Evolutionary conservation across 805 yeast genomes (phyloP).

Genomic region (Saturnispora serradocipensis): DNA sequence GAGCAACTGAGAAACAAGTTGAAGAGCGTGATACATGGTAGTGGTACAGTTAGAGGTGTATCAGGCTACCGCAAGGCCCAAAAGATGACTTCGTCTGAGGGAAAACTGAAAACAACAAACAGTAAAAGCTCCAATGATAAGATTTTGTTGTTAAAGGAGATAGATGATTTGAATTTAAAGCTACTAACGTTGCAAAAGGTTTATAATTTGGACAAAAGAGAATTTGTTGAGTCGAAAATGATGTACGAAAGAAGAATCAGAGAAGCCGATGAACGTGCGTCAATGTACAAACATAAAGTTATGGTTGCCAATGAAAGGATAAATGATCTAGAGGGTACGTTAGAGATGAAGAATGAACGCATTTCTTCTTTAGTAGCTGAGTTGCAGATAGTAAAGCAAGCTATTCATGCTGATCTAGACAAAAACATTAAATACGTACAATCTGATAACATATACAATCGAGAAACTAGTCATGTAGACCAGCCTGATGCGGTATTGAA

Average conservation of each 20-base stretch:
- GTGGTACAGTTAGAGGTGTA: conserved; percentile 35
- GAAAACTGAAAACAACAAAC: not conserved
- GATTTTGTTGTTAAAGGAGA: not conserved
- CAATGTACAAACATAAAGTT: not conserved
- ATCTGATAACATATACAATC: not conserved
- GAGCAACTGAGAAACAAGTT: conserved; percentile 34
- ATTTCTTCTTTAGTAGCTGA: conserved; percentile 4
- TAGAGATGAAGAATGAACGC: conserved; percentile 8
- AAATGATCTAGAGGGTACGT: conserved; percentile 4
- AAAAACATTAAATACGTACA: not conserved
- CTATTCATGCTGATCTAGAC: not conserved
- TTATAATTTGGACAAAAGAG: not conserved
- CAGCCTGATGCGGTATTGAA: not conserved
- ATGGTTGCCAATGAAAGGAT: not conserved
- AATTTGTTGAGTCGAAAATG: not conserved
- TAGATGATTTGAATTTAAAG: conserved; percentile 2
- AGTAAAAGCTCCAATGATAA: not conserved
- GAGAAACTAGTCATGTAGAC: not conserved
- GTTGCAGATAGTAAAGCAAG: not conserved
- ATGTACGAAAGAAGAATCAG: not conserved
- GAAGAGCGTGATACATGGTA: conserved; percentile 71
- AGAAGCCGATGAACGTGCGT: not conserved
- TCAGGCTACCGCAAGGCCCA: not conserved
- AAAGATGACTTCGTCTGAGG: not conserved
- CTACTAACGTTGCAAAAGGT: not conserved